Base-by-base conservation (phyloP, 371 early-diverging fungal genomes). In the Edhazardia aedis region DNA sequence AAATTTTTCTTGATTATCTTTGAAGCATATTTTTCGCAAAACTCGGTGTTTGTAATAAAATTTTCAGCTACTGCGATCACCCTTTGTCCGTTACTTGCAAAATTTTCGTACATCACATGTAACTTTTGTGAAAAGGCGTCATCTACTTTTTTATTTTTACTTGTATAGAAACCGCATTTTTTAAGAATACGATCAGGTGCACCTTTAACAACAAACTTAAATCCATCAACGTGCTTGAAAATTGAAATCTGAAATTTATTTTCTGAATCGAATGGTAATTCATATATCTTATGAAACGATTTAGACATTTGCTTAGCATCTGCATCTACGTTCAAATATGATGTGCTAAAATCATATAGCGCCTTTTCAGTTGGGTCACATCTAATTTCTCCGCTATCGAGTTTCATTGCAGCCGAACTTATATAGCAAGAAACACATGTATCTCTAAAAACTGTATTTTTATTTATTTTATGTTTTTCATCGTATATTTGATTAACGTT, bases 321-420 rank as follows among this genome's bases (percentile, higher is more conserved):
- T n/a, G 6, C 36, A 50, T 49, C 40, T 27, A 72, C 52, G 0
- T 60, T 60, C 12, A 58, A 61, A 49, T 77, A 75, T 42, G 74
- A 65, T 23, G 77, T 74, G 2, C 86, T 84, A 63, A 82, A 83
- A 9, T 82, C 77, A 29, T 80, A 71, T 48, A 89, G 68, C 44
- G 86, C 88, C 19, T 84, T 74, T 62, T 89, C 89, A 18, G 89
- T 88, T 11, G 88, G 87, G 58, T 88, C 88, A 42, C 83, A 86
- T 12, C 82, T 69, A 46, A 24, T 78, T n/a, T n/a, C n/a, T n/a
- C n/a, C n/a, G n/a, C n/a, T n/a, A n/a, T n/a, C n/a, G n/a, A n/a
- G n/a, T n/a, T n/a, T n/a, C n/a, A n/a, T n/a, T n/a, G n/a, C n/a
- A n/a, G n/a, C n/a, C n/a, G n/a, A n/a, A n/a, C n/a, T n/a, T n/a